Evolutionary conservation across 2,329 filamentous ascomycete species (phyloP).

Genomic region (Cladobotryum protrusum): DNA sequence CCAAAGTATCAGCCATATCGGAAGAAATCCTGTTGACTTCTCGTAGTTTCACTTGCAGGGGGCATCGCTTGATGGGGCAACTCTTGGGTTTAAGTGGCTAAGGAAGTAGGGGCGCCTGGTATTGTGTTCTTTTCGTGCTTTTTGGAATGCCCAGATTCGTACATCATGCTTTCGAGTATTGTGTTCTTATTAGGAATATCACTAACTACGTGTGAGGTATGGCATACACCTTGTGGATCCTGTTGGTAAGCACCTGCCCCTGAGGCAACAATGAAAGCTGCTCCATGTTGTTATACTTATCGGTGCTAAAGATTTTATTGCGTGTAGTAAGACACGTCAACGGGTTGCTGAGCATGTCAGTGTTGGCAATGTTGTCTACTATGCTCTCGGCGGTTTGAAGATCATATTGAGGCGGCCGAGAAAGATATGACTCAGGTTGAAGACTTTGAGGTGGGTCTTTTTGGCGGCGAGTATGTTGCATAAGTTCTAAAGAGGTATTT

Average conservation of each 20-base stretch:
- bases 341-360: too few species aligned
- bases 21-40: conserved; percentile 16
- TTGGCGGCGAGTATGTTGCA: too few species aligned
- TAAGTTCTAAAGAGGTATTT: too few species aligned
- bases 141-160: conserved; percentile 76
- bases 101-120: conserved; percentile 74
- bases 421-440: too few species aligned
- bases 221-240: conserved; percentile 43
- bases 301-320: too few species aligned
- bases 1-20: conserved; percentile 4
- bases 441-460: too few species aligned
- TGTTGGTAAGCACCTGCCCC: conserved; percentile 25
- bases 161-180: conserved; percentile 59
- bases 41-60: neutral
- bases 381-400: too few species aligned
- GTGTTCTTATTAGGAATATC: neutral
- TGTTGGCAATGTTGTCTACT: too few species aligned
- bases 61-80: neutral
- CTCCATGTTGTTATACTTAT: neutral
- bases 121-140: conserved; percentile 80
- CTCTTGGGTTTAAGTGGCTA: conserved; percentile 56
- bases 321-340: too few species aligned
- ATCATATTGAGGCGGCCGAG: too few species aligned
- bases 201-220: conserved; percentile 25
- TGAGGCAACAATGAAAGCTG: too few species aligned